Base-by-base conservation (phyloP, 257 asterid genomes). In the Coffea eugenioides region DNA sequence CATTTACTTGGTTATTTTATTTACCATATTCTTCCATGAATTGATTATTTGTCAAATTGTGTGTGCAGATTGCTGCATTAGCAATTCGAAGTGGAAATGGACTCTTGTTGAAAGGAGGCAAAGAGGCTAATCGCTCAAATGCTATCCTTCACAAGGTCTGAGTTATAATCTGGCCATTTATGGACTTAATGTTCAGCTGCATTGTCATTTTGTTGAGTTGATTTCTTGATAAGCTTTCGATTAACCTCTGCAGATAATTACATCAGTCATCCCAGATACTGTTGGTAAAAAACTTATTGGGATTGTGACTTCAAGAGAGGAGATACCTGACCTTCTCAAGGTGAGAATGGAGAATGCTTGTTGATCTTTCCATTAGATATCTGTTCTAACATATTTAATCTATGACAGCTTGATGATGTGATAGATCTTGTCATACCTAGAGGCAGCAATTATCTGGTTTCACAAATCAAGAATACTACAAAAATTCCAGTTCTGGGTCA, bases 401-500 rank as follows among this genome's bases (percentile, higher is more conserved):
- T 82, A 23, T 71, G 79, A 77, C 82, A 93, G 98, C 89, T 93
- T 88, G 93, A 93, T 85, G 98, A 90, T 77, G 97, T 93, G 41
- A 93, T 93, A 62, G 98, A 93, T 82, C 97, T 93, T 73, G 98
- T 93, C 72, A 93, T 93, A 66, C 98, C 98, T 13, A 88, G 98
- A 89, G 98, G 98, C 85, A 88, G 98, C 87, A 93, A 93, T 84
- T 84, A 86, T 82, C 94, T 93, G 52, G 96, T 93, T 78, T 82
- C 92, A 77, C 92, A 93, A 79, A 92, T 93, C 79, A 93, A 88
- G 85, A 80, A 86, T 70, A 88, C 94, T 39, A 93, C 98, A 18
- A 93, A 92, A 88, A 93, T 93, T 80, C 98, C 97, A 69, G 97
- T 93, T 83, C 90, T 93, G 68, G 98, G 98, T 61, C 98, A 93